A percentile compares a stretch with the other conserved stretches of the same genome.
phyloP scores from a whole-genome alignment of 352 stramenopile species.

The Phytophthora multivora region DNA sequence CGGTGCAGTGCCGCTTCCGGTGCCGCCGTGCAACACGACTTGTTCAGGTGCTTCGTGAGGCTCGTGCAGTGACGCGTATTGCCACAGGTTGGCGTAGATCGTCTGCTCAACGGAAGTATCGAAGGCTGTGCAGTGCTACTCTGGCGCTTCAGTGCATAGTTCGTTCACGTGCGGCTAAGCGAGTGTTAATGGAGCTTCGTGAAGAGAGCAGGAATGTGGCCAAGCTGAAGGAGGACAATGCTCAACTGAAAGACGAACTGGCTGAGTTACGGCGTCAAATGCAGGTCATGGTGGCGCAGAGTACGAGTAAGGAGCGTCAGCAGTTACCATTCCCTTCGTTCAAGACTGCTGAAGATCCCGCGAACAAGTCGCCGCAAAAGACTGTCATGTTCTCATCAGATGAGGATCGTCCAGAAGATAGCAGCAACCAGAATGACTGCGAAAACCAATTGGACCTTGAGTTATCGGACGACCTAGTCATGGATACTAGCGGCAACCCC shows the following conservation, averaged over 20 bases:
- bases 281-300: slow-evolving; percentile 44
- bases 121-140: slow-evolving; percentile 30
- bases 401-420: slow-evolving; percentile 5
- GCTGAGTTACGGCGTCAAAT: slow-evolving; percentile 63
- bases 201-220: slow-evolving; percentile 74
- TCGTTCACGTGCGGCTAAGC: slow-evolving; percentile 46
- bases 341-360: slow-evolving; percentile 15
- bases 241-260: slow-evolving; percentile 69
- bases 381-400: slow-evolving; percentile 16
- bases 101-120: slow-evolving; percentile 37
- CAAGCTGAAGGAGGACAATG: slow-evolving; percentile 80
- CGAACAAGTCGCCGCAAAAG: slow-evolving; percentile 23
- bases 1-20: slow-evolving; percentile 56
- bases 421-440: slow-evolving; percentile 27
- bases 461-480: slow-evolving; percentile 21
- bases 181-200: slow-evolving; percentile 47
- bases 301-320: slow-evolving; percentile 22
- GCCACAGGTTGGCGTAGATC: slow-evolving; percentile 46
- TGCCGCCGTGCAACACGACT: slow-evolving; percentile 37
- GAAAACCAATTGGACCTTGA: slow-evolving; percentile 39
- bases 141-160: slow-evolving; percentile 64
- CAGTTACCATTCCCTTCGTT: slow-evolving; percentile 15
- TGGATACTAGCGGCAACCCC: slow-evolving; percentile 39
- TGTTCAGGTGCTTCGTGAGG: slow-evolving; percentile 51
- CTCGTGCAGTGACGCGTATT: slow-evolving; percentile 47